phyloP scores from a whole-genome alignment of 2,329 filamentous ascomycete genomes.

The Hypocrella siamensis region DNA sequence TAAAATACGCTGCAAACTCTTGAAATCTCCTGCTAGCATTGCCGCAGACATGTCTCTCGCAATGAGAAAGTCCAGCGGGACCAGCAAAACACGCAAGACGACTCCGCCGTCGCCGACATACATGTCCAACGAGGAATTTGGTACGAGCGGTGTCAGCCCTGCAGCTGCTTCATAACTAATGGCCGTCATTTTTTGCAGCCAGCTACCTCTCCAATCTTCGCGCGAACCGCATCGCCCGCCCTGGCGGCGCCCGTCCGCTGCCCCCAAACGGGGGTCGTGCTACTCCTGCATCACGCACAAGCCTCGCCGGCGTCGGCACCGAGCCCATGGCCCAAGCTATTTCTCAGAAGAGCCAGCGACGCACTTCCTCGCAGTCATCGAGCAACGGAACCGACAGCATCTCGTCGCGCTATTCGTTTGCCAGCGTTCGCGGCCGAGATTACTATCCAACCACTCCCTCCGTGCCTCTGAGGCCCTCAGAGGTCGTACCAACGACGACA shows the following conservation, averaged over 20 bases:
- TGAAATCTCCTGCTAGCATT: neutral
- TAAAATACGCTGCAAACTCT: no score
- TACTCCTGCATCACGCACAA: constrained; percentile 13
- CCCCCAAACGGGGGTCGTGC: constrained; percentile 20
- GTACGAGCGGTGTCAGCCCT: constrained; percentile 21
- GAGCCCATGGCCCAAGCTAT: no score
- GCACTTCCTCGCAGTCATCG: constrained; percentile 15
- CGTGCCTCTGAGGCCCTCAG: constrained; percentile 36
- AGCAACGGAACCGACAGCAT: constrained; percentile 29
- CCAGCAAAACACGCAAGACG: constrained; percentile 32
- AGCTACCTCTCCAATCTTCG: constrained; percentile 57
- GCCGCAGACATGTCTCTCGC: no score
- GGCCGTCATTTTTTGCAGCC: constrained; percentile 30
- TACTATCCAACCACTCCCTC: constrained; percentile 31
- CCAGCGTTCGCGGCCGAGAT: constrained; percentile 29
- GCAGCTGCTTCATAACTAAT: no score
- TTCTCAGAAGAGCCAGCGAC: constrained; percentile 9
- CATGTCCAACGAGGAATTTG: constrained; percentile 53
- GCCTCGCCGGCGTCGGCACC: no score
- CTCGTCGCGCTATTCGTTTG: constrained; percentile 33
- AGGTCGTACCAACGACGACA: constrained; percentile 47
- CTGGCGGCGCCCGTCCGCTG: constrained; percentile 54
- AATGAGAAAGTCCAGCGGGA: constrained; percentile 16
- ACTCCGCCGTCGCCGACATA: constrained; percentile 46
- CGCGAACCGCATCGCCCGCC: constrained; percentile 48